Percentiles rank a stretch among this genome's conserved stretches.
Evolutionary conservation across 805 yeast species (phyloP).

Genomic region (Saturnispora sekii): DNA sequence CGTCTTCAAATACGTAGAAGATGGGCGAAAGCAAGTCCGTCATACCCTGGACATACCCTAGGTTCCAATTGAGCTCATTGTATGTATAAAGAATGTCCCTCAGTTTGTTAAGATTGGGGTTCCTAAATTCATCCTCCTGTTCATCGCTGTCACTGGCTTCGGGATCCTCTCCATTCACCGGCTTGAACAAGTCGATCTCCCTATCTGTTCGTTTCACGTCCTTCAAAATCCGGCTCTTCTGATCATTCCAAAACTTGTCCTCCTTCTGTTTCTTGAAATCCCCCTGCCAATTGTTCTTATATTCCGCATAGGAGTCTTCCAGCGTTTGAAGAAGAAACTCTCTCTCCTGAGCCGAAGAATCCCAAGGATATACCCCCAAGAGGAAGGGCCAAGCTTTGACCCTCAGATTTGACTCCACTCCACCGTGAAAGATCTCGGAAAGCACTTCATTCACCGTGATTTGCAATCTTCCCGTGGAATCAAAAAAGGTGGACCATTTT

Average conservation of each 20-base stretch:
- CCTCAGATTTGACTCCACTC: conserved; percentile 51
- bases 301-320: conserved; percentile 38
- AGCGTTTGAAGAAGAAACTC: conserved; percentile 45
- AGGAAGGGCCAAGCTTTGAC: conserved; percentile 80
- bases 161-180: conserved; percentile 22
- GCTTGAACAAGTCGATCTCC: conserved; percentile 51
- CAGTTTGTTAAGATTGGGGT: conserved; percentile 64
- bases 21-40: conserved; percentile 84
- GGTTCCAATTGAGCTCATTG: conserved; percentile 69
- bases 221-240: conserved; percentile 80
- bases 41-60: conserved; percentile 99
- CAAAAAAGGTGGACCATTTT: conserved; percentile 85
- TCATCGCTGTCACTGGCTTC: conserved; percentile 30
- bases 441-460: conserved; percentile 73
- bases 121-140: conserved; percentile 56
- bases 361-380: conserved; percentile 84
- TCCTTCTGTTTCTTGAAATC: conserved; percentile 39
- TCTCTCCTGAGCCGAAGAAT: conserved; percentile 62
- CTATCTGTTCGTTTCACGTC: conserved; percentile 92
- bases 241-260: conserved; percentile 80
- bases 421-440: conserved; percentile 84
- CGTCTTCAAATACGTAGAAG: conserved; percentile 58
- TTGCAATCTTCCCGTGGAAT: conserved; percentile 60
- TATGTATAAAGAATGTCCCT: conserved; percentile 77
- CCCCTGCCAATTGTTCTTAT: conserved; percentile 65